Base-by-base conservation (phyloP, 345 rosid genomes). In the Alliaria petiolata region DNA sequence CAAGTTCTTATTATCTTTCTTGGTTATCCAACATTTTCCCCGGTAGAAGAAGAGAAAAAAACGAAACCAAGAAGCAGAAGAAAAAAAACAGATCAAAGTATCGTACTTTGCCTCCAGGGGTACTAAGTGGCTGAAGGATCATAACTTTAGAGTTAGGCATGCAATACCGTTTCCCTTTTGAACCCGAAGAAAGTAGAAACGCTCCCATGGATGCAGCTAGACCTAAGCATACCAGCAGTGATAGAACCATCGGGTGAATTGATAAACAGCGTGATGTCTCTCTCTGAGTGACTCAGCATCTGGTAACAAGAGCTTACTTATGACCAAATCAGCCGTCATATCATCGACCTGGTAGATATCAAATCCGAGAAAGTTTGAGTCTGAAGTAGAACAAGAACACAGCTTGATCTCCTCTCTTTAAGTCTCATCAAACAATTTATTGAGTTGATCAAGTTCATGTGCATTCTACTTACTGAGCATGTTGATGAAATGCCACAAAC, bases 151-250 rank as follows among this genome's bases (percentile, higher is more conserved):
- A 91, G 76, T 93, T 93, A 31, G 98, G 98, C 98, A 93, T 91
- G 83, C 95, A 91, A 54, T 79, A 91, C 34, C 98, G 89, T 86
- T 93, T 91, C 70, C 96, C 98, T 87, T 87, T 86, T 3, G 92
- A 63, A 46, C 98, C 98, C 66, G 91, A 53, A 64, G 95, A 91
- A 62, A 93, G 92, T 34, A 93, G 85, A 76, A 93, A 89, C 16
- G 98, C 96, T 51, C 91, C 93, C 95, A 87, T 89, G 15, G 98
- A 93, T 67, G 97, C 97, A 4, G 98, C 96, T 67, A 93, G 83
- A 0, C 98, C 98, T 25, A 91, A 62, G 75, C 98, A 26, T 83
- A 93, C 98, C 98, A 20, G 96, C 95, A 51, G 92, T 89, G 15
- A 89, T 85, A 20, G 97, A 87, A 64, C 98, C 98, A 79, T 97